Evolutionary conservation across 257 asterid species (phyloP), one percentile per base, ranked within the genome.

Genomic region (Solanum piurae): DNA sequence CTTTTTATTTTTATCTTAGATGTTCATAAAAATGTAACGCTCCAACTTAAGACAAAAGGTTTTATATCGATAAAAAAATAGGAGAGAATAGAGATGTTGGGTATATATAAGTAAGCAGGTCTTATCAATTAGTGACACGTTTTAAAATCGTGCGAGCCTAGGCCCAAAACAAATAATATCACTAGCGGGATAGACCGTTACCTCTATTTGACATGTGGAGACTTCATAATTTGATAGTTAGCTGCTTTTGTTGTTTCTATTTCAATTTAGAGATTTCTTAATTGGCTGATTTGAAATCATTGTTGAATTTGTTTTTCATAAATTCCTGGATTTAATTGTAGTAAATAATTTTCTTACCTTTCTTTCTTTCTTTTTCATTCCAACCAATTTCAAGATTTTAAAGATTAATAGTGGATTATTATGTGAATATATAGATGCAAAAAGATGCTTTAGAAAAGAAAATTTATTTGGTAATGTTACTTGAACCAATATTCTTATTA

Each of bases 81-180:
- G 4, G 1, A 55, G 10, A 55, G 31, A 29, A 29, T 29, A 29
- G 31, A 29, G 62, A 55, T 55, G 4, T 18, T 55, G 4, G 64
- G 64, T 2, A 14, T 52, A 1, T 18, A 7, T 6, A 55, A 55
- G 23, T 49, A 49, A 49, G n/a, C 1, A 6, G 0, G n/a, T 18
- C 10, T 55, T 55, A 18, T 18, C 10, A 55, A 6, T 1, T 18
- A 52, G 62, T 55, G 10, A 55, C 0, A 0, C 0, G n/a, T 55
- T 0, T 55, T 55, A 55, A 18, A 7, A 18, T 2, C 1, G 10
- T 18, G n/a, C n/a, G 0, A 0, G 4, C 0, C 62, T 52, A 52
- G 3, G 0, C 4, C 0, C 2, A 16, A 52, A 52, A 16, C 1
- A 0, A 0, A 6, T 4, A 52, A 6, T 52, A 55, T 55, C n/a